Evolutionary conservation across 2,329 filamentous ascomycete genomes (phyloP).

Genomic region (Diaporthe eres): DNA sequence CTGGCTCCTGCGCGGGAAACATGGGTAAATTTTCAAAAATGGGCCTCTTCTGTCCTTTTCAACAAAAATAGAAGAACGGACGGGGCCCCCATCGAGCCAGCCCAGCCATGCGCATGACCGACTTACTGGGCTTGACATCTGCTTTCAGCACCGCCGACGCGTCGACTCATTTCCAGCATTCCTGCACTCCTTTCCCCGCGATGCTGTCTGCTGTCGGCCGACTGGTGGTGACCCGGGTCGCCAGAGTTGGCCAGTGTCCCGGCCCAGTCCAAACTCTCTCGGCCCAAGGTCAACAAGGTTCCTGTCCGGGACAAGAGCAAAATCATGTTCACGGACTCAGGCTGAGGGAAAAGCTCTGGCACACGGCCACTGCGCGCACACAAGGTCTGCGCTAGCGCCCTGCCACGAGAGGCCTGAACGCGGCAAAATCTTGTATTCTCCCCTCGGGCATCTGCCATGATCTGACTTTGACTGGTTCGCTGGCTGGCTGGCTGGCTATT

Average conservation of each 20-base stretch:
- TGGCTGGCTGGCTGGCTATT: constrained; percentile 12
- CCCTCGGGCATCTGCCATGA: neutral
- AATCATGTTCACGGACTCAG: constrained; percentile 27
- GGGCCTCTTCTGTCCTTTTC: constrained; percentile 10
- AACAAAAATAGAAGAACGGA: constrained; percentile 34
- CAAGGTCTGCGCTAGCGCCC: constrained; percentile 22
- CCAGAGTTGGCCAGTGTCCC: neutral
- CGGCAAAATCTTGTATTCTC: constrained; percentile 1
- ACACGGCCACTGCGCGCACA: constrained; percentile 19
- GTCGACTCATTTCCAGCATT: constrained; percentile 28
- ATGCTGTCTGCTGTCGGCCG: neutral
- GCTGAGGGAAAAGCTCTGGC: constrained; percentile 22
- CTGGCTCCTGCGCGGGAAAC: constrained; percentile 31
- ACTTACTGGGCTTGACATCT: constrained; percentile 26
- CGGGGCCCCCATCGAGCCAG: constrained; percentile 22
- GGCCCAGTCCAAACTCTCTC: neutral
- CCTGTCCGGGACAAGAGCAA: constrained; percentile 4
- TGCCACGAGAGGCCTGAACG: constrained; percentile 22
- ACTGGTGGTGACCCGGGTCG: constrained; percentile 21
- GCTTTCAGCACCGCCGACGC: constrained; percentile 29
- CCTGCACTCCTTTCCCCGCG: constrained; percentile 22
- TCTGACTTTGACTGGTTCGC: neutral
- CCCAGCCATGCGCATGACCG: constrained; percentile 25
- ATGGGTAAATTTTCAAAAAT: constrained; percentile 30
- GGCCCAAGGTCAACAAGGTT: constrained; percentile 14